Evolutionary conservation across 1,284 basidiomycete species (phyloP).

Genomic region (Neotropicomus parvogracilis): DNA sequence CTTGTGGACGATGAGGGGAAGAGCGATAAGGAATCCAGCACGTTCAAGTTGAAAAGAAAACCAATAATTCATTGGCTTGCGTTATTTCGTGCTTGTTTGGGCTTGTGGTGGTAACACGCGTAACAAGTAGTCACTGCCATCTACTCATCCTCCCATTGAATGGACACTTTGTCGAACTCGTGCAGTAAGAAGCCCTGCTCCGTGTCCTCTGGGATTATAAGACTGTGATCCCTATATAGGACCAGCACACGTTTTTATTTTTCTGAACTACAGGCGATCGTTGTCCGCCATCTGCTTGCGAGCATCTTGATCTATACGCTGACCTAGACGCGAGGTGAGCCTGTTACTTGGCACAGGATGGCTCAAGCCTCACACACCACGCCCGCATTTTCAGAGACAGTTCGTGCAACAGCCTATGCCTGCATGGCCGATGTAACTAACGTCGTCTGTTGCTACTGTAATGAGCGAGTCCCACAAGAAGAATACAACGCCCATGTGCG

Average conservation of each 20-base stretch:
- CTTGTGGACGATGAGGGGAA: constrained; percentile 10
- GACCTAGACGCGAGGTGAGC: constrained; percentile 1
- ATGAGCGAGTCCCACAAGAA: constrained; percentile 5
- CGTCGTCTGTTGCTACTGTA: constrained; percentile 18
- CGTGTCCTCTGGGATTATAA: not conserved
- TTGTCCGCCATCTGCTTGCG: too few relatives aligned
- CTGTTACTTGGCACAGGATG: not conserved
- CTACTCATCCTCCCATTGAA: too few relatives aligned
- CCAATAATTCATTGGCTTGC: not conserved
- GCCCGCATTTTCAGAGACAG: not conserved
- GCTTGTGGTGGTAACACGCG: too few relatives aligned
- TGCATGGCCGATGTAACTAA: constrained; percentile 16
- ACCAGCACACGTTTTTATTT: not conserved
- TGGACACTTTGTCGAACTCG: too few relatives aligned
- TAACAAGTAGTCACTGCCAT: too few relatives aligned
- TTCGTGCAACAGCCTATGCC: not conserved
- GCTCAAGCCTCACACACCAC: not conserved
- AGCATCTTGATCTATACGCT: not conserved
- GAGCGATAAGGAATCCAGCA: constrained; percentile 35
- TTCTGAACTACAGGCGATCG: too few relatives aligned
- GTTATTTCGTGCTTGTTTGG: constrained; percentile 16
- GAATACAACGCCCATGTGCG: constrained; percentile 9
- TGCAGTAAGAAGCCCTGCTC: not conserved
- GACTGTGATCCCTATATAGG: constrained; percentile 7
- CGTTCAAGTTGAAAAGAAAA: too few relatives aligned